Evolutionary conservation across 2,329 filamentous ascomycete species (phyloP).

Genomic region (Zopfia rhizophila): DNA sequence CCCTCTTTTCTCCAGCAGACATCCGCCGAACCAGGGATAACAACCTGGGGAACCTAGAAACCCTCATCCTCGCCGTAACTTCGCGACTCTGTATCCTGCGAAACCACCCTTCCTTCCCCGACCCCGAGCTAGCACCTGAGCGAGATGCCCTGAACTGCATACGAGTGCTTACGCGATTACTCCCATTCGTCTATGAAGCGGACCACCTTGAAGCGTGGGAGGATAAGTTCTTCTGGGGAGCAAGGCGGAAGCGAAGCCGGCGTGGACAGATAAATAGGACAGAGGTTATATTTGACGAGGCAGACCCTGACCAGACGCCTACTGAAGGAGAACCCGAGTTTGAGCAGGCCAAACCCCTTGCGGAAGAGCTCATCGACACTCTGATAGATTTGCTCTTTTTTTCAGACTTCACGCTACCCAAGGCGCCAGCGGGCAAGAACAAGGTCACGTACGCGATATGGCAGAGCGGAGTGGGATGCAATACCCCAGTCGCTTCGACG

Average conservation of each 20-base stretch:
- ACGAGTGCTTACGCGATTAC: slow-evolving; percentile 84
- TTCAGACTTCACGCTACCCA: slow-evolving; percentile 85
- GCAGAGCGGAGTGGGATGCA: slow-evolving; percentile 97
- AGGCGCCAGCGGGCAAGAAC: slow-evolving; percentile 73
- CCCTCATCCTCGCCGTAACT: slow-evolving; percentile 83
- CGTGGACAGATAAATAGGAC: slow-evolving; percentile 60
- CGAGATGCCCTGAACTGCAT: slow-evolving; percentile 95
- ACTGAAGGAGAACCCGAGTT: slow-evolving; percentile 69
- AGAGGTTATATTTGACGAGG: slow-evolving; percentile 87
- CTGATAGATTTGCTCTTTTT: slow-evolving; percentile 92
- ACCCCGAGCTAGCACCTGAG: slow-evolving; percentile 83
- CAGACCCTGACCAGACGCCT: slow-evolving; percentile 62
- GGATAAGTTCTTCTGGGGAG: slow-evolving; percentile 90
- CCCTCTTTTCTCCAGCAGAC: slow-evolving; percentile 82
- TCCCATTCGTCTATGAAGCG: slow-evolving; percentile 92
- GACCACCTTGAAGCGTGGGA: slow-evolving; percentile 88
- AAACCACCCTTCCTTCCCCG: slow-evolving; percentile 90
- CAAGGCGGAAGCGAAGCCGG: slow-evolving; percentile 70
- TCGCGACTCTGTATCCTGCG: slow-evolving; percentile 83
- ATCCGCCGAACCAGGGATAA: slow-evolving; percentile 88
- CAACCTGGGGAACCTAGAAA: slow-evolving; percentile 88
- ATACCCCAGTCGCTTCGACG: slow-evolving; percentile 84
- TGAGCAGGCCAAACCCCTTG: slow-evolving; percentile 85
- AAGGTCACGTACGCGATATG: slow-evolving; percentile 95
- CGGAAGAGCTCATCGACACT: slow-evolving; percentile 91